These are phyloP conservation scores for Hydrangea macrophylla DNA, from an alignment of 148 eudicot genomes.

Conservation along the genomic window DNA sequence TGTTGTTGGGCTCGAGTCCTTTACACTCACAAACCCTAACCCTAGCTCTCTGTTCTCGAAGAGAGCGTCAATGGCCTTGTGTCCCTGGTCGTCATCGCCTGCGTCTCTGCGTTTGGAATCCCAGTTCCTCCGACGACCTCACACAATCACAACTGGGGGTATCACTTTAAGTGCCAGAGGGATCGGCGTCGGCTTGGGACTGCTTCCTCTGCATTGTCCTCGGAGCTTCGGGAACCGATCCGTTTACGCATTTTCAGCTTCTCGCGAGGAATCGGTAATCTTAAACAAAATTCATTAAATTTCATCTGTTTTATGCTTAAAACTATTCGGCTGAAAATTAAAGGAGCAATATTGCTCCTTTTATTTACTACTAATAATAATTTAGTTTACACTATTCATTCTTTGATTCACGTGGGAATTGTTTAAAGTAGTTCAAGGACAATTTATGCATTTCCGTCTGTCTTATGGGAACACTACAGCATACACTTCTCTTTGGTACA, in stretches of 20 bases:
- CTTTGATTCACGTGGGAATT: not conserved
- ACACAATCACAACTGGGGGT: constrained; percentile 5
- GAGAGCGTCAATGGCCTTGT: constrained; percentile 24
- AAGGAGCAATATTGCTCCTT: not conserved
- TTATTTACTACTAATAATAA: not conserved
- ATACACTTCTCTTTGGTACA: too few species aligned
- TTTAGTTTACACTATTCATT: not conserved
- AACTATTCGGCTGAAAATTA: not conserved
- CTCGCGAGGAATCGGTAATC: constrained; percentile 71
- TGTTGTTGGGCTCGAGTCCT: constrained; percentile 20
- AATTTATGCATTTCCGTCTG: not conserved
- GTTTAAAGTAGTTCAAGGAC: not conserved
- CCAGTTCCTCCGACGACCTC: constrained; percentile 18
- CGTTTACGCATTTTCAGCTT: constrained; percentile 48
- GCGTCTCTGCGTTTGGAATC: constrained; percentile 13
- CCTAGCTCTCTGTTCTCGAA: constrained; percentile 29
- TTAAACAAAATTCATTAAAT: not conserved
- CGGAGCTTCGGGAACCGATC: constrained; percentile 20
- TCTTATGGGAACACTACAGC: too few species aligned
- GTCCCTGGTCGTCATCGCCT: constrained; percentile 17
- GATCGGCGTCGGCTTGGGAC: constrained; percentile 22
- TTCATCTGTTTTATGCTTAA: not conserved
- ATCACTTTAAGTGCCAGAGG: constrained; percentile 10
- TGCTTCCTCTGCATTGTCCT: constrained; percentile 18
- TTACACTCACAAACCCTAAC: constrained; percentile 39